phyloP scores from a whole-genome alignment of 345 rosid genomes.

The Camelina laxa region DNA sequence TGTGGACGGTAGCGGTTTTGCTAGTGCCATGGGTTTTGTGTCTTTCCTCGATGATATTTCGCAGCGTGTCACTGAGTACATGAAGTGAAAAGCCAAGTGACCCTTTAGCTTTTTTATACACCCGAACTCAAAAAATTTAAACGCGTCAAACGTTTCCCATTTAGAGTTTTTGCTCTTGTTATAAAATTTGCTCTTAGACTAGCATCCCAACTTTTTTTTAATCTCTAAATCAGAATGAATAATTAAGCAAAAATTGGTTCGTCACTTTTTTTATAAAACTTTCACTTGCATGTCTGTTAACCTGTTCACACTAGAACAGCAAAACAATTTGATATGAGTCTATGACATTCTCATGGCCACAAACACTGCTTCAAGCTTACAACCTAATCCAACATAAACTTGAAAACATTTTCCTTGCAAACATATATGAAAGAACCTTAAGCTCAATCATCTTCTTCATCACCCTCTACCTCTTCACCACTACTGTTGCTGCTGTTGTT shows the following conservation, averaged over 20 bases:
- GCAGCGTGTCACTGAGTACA: conserved; percentile 78
- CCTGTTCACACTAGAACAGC: neutral
- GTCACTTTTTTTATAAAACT: neutral
- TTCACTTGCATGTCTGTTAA: neutral
- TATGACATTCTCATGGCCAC: neutral
- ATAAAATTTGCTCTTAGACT: conserved; percentile 36
- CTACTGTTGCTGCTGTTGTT: neutral
- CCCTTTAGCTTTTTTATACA: conserved; percentile 4
- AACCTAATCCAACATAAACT: conserved; percentile 14
- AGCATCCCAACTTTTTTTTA: conserved; percentile 1
- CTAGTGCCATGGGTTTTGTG: conserved; percentile 89
- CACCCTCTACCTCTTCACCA: conserved; percentile 23
- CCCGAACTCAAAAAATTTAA: neutral
- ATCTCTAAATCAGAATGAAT: conserved; percentile 2
- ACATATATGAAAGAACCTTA: neutral
- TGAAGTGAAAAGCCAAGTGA: conserved; percentile 55
- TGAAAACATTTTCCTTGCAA: conserved; percentile 13
- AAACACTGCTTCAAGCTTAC: conserved; percentile 11
- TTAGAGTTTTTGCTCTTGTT: conserved; percentile 30
- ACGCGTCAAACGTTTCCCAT: neutral
- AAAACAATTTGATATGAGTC: conserved; percentile 1
- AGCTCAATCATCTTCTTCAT: conserved; percentile 35
- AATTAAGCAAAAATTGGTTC: conserved; percentile 10
- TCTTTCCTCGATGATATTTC: conserved; percentile 89
- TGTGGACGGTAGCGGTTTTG: conserved; percentile 84